phyloP scores from a whole-genome alignment of 2,329 filamentous ascomycete genomes.

The Sarocladiaceae sp. region DNA sequence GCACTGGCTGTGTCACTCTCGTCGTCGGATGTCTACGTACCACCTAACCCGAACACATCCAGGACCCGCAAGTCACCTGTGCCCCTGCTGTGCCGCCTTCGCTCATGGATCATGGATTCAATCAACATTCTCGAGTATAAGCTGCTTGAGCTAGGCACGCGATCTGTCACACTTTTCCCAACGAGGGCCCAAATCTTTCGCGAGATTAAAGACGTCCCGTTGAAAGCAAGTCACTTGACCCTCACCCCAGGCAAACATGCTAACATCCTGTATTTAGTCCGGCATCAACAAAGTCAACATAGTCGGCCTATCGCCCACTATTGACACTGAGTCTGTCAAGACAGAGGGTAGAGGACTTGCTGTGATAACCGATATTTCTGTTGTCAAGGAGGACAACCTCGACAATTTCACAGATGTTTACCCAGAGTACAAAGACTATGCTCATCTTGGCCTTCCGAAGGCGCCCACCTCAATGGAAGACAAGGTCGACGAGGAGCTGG shows the following conservation, averaged over 20 bases:
- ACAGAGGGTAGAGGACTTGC: conserved; percentile 52
- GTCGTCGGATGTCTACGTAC: too few species aligned
- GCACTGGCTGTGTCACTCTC: too few species aligned
- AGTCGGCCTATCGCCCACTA: conserved; percentile 45
- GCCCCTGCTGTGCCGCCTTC: too few species aligned
- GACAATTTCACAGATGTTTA: conserved; percentile 50
- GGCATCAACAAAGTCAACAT: conserved; percentile 54
- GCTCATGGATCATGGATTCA: conserved; percentile 34
- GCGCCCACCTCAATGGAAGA: conserved; percentile 23
- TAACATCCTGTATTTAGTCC: conserved; percentile 29
- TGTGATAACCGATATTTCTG: conserved; percentile 54
- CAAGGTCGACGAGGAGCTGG: conserved; percentile 17
- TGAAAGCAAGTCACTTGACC: neutral
- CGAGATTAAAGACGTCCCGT: conserved; percentile 46
- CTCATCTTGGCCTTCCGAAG: too few species aligned
- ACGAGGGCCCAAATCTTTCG: conserved; percentile 53
- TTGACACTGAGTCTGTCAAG: conserved; percentile 54
- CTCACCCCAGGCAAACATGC: neutral
- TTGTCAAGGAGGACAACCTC: conserved; percentile 50
- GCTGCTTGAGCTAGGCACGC: conserved; percentile 51
- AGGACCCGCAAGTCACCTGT: too few species aligned
- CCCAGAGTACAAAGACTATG: conserved; percentile 37
- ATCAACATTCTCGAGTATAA: conserved; percentile 43
- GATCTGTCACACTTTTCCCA: conserved; percentile 58
- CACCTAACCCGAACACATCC: too few species aligned